Evolutionary conservation across 176 grass and related monocot species (phyloP).

Genomic region (Juncus inflexus): DNA sequence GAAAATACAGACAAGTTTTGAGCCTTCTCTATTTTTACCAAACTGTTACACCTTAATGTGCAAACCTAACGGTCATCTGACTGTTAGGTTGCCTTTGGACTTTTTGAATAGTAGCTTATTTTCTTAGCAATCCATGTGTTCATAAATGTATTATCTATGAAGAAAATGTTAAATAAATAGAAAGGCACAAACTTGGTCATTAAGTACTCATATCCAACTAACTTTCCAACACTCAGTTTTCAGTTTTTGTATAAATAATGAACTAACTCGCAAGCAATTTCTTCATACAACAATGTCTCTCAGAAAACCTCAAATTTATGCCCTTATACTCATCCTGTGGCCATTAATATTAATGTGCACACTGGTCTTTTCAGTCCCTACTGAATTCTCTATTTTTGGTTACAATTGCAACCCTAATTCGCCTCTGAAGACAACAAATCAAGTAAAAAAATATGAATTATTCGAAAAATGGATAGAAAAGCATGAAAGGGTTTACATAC

Average conservation of each 20-base stretch:
- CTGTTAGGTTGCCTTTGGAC: constrained; percentile 14
- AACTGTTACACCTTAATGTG: background rate
- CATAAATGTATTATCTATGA: no score
- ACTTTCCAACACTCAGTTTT: constrained; percentile 4
- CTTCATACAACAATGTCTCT: constrained; percentile 17
- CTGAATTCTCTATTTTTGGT: constrained; percentile 29
- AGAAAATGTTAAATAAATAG: no score
- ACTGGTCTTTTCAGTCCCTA: constrained; percentile 17
- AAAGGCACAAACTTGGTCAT: no score
- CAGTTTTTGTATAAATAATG: constrained; percentile 4
- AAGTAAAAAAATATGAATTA: constrained; percentile 14
- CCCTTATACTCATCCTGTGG: constrained; percentile 22
- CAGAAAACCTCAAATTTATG: constrained; percentile 2
- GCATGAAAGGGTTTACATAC: constrained; percentile 35
- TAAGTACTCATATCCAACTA: no score
- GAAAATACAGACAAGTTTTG: no score
- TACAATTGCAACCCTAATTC: constrained; percentile 14
- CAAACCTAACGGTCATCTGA: constrained; percentile 22
- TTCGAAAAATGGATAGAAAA: constrained; percentile 36
- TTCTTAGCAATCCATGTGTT: no score
- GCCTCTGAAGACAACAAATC: background rate
- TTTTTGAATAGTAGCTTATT: constrained; percentile 8
- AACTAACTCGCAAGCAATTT: background rate
- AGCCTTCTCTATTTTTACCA: no score
- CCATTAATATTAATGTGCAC: constrained; percentile 3